Conservation (phyloP, 2,329 filamentous ascomycete genomes). For the Aspergillus alliaceus region DNA sequence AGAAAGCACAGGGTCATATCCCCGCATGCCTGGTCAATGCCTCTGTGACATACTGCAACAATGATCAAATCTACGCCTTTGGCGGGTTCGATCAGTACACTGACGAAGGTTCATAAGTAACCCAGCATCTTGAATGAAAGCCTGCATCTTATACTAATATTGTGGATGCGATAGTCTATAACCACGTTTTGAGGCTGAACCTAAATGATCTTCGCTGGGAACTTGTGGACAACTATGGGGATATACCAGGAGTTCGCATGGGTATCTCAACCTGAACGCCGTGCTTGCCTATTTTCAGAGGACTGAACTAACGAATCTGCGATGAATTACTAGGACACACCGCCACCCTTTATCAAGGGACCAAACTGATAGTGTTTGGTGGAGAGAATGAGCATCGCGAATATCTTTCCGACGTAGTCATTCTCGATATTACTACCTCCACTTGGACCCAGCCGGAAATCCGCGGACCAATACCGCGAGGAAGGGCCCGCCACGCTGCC, state of each 20-base stretch:
- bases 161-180: conserved; percentile 65
- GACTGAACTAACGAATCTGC: not conserved
- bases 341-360: conserved; percentile 86
- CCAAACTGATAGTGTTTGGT: conserved; percentile 95
- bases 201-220: conserved; percentile 88
- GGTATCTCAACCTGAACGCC: conserved; percentile 54
- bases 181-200: conserved; percentile 89
- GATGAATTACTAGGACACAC: conserved; percentile 69
- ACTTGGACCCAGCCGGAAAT: conserved; percentile 94
- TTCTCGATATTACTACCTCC: conserved; percentile 91
- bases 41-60: conserved; percentile 96
- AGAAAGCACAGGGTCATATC: conserved; percentile 72
- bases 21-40: conserved; percentile 96
- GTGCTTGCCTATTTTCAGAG: conserved; percentile 9
- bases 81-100: conserved; percentile 98
- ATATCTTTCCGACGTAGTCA: conserved; percentile 91
- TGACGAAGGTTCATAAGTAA: conserved; percentile 67
- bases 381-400: conserved; percentile 97
- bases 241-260: conserved; percentile 96
- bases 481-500: conserved; percentile 87
- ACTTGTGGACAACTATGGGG: conserved; percentile 95
- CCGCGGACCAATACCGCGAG: conserved; percentile 79
- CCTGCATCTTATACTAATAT: conserved; percentile 2
- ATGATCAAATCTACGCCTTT: conserved; percentile 97
- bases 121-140: not conserved